Evolutionary conservation across 352 stramenopile genomes (phyloP).

Genomic region (Thraustotheca clavata): DNA sequence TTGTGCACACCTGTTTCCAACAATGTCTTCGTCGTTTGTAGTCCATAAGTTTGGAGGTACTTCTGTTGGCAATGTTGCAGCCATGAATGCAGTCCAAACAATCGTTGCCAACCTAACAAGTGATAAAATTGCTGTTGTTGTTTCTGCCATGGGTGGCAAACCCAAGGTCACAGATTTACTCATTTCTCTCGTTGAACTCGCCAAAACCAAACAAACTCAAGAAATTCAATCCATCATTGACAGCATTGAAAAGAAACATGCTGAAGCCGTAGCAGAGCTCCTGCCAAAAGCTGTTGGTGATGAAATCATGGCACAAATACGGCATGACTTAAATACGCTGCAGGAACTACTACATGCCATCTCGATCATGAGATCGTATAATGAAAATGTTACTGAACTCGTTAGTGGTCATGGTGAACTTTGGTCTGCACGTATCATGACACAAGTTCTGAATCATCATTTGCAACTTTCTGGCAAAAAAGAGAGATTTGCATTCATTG

Average conservation of each 20-base stretch:
- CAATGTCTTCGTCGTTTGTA: conserved; percentile 40
- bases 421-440: conserved; percentile 91
- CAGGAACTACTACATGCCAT: conserved; percentile 79
- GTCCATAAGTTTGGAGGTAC: conserved; percentile 98
- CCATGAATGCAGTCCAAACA: conserved; percentile 79
- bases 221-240: conserved; percentile 63
- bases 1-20: background rate
- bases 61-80: conserved; percentile 88
- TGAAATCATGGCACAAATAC: conserved; percentile 51
- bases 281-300: conserved; percentile 39
- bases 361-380: conserved; percentile 83
- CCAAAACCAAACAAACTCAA: conserved; percentile 71
- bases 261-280: conserved; percentile 51
- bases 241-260: conserved; percentile 72
- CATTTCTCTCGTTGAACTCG: conserved; percentile 82
- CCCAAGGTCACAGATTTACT: conserved; percentile 95
- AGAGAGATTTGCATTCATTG: conserved; percentile 83
- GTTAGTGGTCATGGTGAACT: conserved; percentile 95
- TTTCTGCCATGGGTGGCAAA: conserved; percentile 94
- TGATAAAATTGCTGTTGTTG: conserved; percentile 74
- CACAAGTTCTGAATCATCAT: conserved; percentile 52
- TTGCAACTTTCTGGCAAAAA: conserved; percentile 37
- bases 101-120: conserved; percentile 47
- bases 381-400: conserved; percentile 82
- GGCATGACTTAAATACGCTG: conserved; percentile 52